Conservation (phyloP, 2,329 filamentous ascomycete species). For the Chrysosphaeria jannelii region DNA sequence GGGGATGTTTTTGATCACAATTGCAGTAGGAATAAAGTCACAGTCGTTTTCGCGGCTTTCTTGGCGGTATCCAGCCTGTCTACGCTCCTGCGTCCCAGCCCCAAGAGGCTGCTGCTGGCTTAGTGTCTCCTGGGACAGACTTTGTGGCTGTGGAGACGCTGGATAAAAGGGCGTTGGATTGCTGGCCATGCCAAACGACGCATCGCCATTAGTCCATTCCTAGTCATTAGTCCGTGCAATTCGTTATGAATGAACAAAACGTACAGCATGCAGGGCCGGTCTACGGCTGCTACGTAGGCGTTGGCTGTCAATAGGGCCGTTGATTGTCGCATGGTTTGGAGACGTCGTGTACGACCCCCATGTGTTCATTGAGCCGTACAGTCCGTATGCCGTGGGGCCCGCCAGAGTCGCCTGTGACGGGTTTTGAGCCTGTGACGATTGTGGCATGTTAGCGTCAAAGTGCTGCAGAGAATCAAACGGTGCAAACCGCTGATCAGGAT, state of each 20-base stretch:
- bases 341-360: no score
- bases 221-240: no score
- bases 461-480: conserved; percentile 26
- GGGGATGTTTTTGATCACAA: conserved; percentile 98
- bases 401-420: no score
- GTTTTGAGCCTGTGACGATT: no score
- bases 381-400: conserved; percentile 13
- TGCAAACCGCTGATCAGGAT: conserved; percentile 35
- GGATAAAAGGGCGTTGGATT: conserved; percentile 4
- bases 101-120: conserved; percentile 4
- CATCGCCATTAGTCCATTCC: conserved; percentile 6
- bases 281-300: conserved; percentile 23
- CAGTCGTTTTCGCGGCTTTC: conserved; percentile 21
- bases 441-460: no score
- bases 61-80: no score
- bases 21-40: conserved; percentile 88
- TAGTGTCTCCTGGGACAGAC: no score
- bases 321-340: conserved; percentile 30
- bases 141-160: no score
- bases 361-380: conserved; percentile 18
- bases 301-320: conserved; percentile 30
- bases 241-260: no score
- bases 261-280: conserved; percentile 41
- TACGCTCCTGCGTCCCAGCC: no score
- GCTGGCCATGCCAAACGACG: conserved; percentile 2